Conservation (phyloP, 2,329 filamentous ascomycete genomes). For the Colletotrichum sp. region DNA sequence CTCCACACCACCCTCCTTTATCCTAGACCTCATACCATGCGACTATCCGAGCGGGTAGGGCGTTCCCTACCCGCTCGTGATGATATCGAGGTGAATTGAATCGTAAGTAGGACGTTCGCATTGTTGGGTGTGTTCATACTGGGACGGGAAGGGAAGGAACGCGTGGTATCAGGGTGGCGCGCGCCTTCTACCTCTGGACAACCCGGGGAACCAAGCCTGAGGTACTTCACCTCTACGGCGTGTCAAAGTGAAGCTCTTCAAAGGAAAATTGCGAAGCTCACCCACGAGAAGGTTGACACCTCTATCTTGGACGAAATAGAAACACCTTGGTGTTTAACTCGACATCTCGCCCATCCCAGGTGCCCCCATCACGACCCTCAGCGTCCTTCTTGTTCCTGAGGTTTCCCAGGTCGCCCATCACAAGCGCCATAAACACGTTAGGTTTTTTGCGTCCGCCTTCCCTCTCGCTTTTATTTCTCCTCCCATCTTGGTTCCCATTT, state of each 20-base stretch:
- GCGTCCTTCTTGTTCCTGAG: not conserved
- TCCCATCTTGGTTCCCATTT: fast-evolving
- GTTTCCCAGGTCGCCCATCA: not conserved
- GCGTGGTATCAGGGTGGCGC: not conserved
- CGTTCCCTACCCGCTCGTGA: not conserved
- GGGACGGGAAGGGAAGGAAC: not conserved
- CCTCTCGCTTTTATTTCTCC: not conserved
- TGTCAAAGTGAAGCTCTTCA: not conserved
- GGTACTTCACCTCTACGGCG: not conserved
- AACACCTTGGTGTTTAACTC: not conserved
- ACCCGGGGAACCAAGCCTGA: not conserved
- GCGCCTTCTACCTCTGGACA: not conserved
- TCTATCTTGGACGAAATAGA: not conserved
- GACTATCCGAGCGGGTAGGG: not conserved
- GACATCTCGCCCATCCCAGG: not conserved
- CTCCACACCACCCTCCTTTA: not conserved
- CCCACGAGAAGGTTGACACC: fast-evolving
- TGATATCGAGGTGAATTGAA: not conserved
- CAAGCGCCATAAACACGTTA: not conserved
- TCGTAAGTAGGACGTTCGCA: not conserved
- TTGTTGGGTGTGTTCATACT: not conserved
- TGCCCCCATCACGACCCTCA: not conserved
- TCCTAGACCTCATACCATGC: not conserved
- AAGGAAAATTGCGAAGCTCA: not conserved
- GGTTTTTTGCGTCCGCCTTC: not conserved